Percentiles rank a stretch among this genome's conserved stretches.
phyloP scores from a whole-genome alignment of 768 basidiomycete genomes.

The Hysterangium stoloniferum region DNA sequence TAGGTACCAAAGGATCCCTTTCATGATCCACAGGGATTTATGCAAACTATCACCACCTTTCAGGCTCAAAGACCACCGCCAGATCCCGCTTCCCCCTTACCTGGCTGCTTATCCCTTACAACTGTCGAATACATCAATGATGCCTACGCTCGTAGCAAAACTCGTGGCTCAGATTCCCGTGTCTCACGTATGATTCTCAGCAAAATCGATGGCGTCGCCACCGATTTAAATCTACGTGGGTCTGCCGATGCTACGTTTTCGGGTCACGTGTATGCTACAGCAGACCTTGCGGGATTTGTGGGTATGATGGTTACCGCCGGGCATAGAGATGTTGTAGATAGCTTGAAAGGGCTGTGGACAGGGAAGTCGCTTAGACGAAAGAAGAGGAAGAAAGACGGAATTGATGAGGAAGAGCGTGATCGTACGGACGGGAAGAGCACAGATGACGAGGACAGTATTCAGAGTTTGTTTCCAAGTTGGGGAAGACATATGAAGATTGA shows the following conservation, averaged over 20 bases:
- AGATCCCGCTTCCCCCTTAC: background rate
- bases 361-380: conserved; percentile 1
- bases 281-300: conserved; percentile 48
- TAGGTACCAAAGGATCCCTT: conserved; percentile 71
- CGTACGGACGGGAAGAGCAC: conserved; percentile 27
- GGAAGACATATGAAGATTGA: conserved; percentile 8
- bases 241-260: conserved; percentile 11
- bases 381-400: conserved; percentile 1
- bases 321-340: conserved; percentile 4
- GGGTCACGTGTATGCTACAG: conserved; percentile 21
- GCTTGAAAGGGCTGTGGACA: conserved; percentile 10
- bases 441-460: conserved; percentile 23
- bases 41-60: conserved; percentile 36
- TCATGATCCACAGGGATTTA: conserved; percentile 54
- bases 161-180: conserved; percentile 46
- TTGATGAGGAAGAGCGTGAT: conserved; percentile 23
- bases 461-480: conserved; percentile 8
- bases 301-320: conserved; percentile 29
- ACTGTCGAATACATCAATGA: conserved; percentile 39
- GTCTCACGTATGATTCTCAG: conserved; percentile 55
- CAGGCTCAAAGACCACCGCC: conserved; percentile 10
- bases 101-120: conserved; percentile 33
- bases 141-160: conserved; percentile 41
- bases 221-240: conserved; percentile 26
- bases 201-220: conserved; percentile 48